Evolutionary conservation across 148 eudicot genomes (phyloP), one percentile per base, ranked within the genome.

Genomic region (Talinum fruticosum): DNA sequence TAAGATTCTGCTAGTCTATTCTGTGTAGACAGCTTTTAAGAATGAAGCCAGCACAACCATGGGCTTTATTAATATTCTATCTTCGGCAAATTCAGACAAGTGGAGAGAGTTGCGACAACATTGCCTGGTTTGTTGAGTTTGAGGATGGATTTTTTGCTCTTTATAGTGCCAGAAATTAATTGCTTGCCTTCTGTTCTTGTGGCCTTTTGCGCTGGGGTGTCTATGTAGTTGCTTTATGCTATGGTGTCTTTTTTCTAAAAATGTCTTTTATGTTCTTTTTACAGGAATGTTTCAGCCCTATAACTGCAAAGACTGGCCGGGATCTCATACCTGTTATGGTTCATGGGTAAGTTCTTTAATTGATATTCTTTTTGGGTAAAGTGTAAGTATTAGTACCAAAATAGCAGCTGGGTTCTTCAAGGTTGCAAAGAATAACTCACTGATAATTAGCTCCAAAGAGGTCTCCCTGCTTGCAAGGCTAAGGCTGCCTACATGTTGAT

Each of bases 261-360:
- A n/a, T n/a, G n/a, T n/a, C n/a, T n/a, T n/a, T n/a, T 0, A 18
- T 45, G 73, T 61, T 26, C 76, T 81, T 69, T 59, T 75, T 45
- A 51, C 90, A 96, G 99, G 99, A 93, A 76, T 88, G 96, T 79
- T 96, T 96, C 80, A 92, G 90, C 83, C 97, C 99, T 74, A 93
- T 96, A 86, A 87, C 89, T 76, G 89, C 97, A 53, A 86, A 71
- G 76, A 89, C 86, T 80, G 97, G 97, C 45, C 92, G 97, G 72
- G 98, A 96, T 84, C 87, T 96, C 19, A 96, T 96, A 81, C 99
- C 99, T 75, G 89, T 96, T 26, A 96, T 96, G 99, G 99, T 96
- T 69, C 89, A 93, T 77, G 99, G 95, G 97, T 96, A 83, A 87
- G 92, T 70, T 75, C 69, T 65, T 73, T 41, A 3, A 37, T 7